These are phyloP conservation scores for Saccharum hybrid DNA, from an alignment of 202 grass and related monocot genomes.

Conservation along the genomic window DNA sequence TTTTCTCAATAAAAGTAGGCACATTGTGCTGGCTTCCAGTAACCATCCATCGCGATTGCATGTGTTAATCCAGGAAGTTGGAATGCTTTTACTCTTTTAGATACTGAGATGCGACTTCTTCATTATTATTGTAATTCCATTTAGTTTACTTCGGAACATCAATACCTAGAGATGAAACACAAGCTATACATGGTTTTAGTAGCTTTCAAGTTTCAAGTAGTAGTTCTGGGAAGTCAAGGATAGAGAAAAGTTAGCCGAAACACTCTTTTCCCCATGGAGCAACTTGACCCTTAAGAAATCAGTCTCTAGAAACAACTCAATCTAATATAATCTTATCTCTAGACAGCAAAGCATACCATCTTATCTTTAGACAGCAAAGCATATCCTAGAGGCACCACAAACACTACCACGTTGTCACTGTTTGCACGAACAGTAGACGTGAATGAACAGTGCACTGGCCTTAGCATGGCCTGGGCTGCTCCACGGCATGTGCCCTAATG, in stretches of 20 bases:
- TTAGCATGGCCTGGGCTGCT: neutral
- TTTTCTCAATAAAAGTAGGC: neutral
- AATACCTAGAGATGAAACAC: neutral
- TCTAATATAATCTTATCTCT: neutral
- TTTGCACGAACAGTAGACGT: neutral
- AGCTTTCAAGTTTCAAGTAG: neutral
- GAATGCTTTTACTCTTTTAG: constrained; percentile 25
- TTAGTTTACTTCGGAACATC: constrained; percentile 9
- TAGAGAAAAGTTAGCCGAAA: neutral
- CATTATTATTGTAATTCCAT: constrained; percentile 9
- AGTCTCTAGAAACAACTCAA: neutral
- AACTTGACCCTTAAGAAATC: neutral
- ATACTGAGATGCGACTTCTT: neutral
- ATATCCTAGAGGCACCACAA: neutral
- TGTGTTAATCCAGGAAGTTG: neutral
- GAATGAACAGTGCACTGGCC: neutral
- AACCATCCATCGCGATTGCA: neutral
- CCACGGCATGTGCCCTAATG: neutral
- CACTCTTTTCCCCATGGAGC: neutral
- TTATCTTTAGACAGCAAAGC: too few relatives aligned
- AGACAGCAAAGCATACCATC: neutral
- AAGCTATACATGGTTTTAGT: neutral
- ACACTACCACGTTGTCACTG: neutral
- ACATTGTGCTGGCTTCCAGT: neutral
- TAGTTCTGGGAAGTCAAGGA: neutral